phyloP scores from a whole-genome alignment of 805 yeast genomes.

The Scheffersomyces ergatensis region DNA sequence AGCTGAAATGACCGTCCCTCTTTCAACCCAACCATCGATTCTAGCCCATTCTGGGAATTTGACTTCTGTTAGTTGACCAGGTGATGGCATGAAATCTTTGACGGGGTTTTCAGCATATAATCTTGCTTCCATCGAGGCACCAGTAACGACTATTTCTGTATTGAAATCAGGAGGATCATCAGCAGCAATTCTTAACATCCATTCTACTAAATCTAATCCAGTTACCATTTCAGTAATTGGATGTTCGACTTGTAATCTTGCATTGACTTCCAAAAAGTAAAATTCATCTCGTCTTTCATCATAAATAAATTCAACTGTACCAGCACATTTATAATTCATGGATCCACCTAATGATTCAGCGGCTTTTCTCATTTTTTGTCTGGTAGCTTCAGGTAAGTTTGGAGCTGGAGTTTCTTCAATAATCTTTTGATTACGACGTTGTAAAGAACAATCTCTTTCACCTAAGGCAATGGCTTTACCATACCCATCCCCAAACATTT shows the following conservation, averaged over 20 bases:
- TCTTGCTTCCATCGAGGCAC: conserved; percentile 96
- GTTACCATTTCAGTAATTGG: conserved; percentile 96
- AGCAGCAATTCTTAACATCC: conserved; percentile 94
- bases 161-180: conserved; percentile 80
- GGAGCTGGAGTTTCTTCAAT: conserved; percentile 99
- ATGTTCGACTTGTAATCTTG: conserved; percentile 96
- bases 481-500: conserved; percentile 92
- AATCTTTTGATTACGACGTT: conserved; percentile 93
- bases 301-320: conserved; percentile 94
- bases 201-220: conserved; percentile 91
- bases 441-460: conserved; percentile 96
- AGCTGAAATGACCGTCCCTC: conserved; percentile 84
- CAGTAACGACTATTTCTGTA: conserved; percentile 58
- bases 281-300: conserved; percentile 85
- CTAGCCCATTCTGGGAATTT: conserved; percentile 88
- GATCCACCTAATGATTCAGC: conserved; percentile 80
- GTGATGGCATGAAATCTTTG: conserved; percentile 92
- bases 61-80: conserved; percentile 88
- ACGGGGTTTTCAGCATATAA: conserved; percentile 96
- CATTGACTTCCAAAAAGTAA: conserved; percentile 93
- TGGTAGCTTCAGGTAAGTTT: conserved; percentile 76
- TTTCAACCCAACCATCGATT: conserved; percentile 89
- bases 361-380: conserved; percentile 72
- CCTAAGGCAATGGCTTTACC: conserved; percentile 94
- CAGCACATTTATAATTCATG: conserved; percentile 93